phyloP scores from a whole-genome alignment of 805 yeast genomes.

The Hanseniaspora vineae region DNA sequence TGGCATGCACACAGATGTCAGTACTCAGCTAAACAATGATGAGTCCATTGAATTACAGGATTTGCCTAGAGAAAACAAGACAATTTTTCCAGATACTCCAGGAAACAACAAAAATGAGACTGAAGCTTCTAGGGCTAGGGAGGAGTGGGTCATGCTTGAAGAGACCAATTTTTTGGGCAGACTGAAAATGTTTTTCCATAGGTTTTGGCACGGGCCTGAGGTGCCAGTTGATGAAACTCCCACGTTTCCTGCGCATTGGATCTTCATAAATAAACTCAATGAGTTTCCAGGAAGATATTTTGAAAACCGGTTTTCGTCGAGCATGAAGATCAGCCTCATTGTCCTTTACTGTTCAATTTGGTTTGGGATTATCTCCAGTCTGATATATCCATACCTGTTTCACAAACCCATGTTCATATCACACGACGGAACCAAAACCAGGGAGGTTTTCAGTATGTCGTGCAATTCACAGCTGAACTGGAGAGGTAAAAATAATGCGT shows the following conservation, averaged over 20 bases:
- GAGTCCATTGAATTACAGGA: too few relatives aligned
- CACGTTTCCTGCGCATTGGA: conserved; percentile 16
- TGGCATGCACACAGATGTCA: too few relatives aligned
- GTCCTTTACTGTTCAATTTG: conserved; percentile 33
- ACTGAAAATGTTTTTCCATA: conserved; percentile 15
- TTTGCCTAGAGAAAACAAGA: too few relatives aligned
- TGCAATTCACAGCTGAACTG: conserved; percentile 35
- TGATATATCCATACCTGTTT: conserved; percentile 35
- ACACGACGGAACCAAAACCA: conserved; percentile 11
- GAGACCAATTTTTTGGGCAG: background rate
- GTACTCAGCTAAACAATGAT: too few relatives aligned
- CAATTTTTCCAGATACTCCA: too few relatives aligned
- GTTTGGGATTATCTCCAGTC: conserved; percentile 27
- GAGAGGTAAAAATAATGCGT: conserved; percentile 56
- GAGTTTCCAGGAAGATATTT: conserved; percentile 29
- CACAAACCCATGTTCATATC: conserved; percentile 23
- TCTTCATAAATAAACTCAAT: conserved; percentile 24
- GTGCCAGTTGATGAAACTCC: conserved; percentile 38
- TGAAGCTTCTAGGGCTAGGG: background rate
- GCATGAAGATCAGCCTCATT: conserved; percentile 21
- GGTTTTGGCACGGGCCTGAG: conserved; percentile 46
- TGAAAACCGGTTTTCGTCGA: conserved; percentile 13
- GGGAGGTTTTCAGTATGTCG: conserved; percentile 26
- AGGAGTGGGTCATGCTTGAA: background rate
- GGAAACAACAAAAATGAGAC: too few relatives aligned